These are phyloP conservation scores for Cantharellus anzutake DNA, from an alignment of 768 basidiomycete genomes.

Conservation along the genomic window DNA sequence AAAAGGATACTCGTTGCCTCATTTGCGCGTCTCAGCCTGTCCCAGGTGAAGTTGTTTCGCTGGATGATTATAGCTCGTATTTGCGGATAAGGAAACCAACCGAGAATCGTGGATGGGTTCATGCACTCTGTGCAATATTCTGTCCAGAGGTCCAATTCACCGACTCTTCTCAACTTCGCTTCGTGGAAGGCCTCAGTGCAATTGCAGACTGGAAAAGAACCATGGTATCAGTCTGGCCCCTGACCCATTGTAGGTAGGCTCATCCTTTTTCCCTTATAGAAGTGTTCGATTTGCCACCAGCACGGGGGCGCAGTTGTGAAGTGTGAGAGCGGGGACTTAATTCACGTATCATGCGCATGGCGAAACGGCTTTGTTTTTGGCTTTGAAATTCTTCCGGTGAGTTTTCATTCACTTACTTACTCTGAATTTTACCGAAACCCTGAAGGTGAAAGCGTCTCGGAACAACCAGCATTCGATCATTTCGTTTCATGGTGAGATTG, in stretches of 20 bases:
- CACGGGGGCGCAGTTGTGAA: constrained; percentile 56
- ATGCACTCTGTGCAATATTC: constrained; percentile 78
- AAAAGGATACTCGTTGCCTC: constrained; percentile 64
- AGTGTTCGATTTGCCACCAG: constrained; percentile 53
- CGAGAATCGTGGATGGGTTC: constrained; percentile 85
- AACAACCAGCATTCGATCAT: constrained; percentile 15
- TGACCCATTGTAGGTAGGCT: not conserved
- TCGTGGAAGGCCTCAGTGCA: constrained; percentile 73
- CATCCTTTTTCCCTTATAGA: constrained; percentile 21
- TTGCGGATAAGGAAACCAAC: constrained; percentile 73
- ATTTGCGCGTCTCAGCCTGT: constrained; percentile 39
- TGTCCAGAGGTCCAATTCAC: constrained; percentile 70
- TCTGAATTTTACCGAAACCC: not conserved
- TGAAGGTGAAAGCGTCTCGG: constrained; percentile 5
- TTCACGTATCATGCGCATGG: constrained; percentile 88
- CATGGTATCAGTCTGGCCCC: constrained; percentile 29
- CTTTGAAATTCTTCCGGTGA: constrained; percentile 75
- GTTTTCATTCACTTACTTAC: too few relatives aligned
- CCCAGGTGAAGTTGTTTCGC: not conserved
- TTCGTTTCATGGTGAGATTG: constrained; percentile 59
- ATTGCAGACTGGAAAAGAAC: constrained; percentile 52
- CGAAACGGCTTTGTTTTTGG: constrained; percentile 65
- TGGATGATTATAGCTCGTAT: constrained; percentile 19
- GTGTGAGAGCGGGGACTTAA: constrained; percentile 73
- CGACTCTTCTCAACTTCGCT: constrained; percentile 47